Percentiles rank a stretch among this genome's conserved stretches.
phyloP scores from a whole-genome alignment of 371 early-diverging fungal species.

The Dichotomocladium elegans region DNA sequence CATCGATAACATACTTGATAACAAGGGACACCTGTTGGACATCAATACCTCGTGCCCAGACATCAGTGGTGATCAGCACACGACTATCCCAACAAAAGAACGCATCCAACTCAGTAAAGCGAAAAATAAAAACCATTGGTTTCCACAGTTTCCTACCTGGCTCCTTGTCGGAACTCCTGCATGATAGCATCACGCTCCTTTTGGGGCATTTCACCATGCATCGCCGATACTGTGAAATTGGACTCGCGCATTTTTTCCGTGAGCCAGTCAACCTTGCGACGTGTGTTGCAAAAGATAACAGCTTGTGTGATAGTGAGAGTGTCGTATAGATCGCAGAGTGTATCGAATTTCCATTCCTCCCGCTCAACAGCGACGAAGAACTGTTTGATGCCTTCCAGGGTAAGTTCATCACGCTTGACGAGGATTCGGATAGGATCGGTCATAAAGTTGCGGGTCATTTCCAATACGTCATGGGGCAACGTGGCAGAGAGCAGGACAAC shows the following conservation, averaged over 20 bases:
- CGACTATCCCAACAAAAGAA: no score
- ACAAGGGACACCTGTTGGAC: constrained; percentile 97
- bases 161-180: constrained; percentile 88
- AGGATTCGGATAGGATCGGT: constrained; percentile 96
- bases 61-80: constrained; percentile 92
- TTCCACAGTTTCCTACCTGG: constrained; percentile 36
- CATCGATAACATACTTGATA: constrained; percentile 35
- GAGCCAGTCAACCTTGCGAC: constrained; percentile 81
- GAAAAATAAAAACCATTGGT: not conserved
- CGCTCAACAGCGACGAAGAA: constrained; percentile 97
- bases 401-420: constrained; percentile 99
- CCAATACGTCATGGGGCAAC: constrained; percentile 95
- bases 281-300: constrained; percentile 99
- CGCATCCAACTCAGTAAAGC: constrained; percentile 1
- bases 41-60: constrained; percentile 98
- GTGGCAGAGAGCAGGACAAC: constrained; percentile 99
- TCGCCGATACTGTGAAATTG: constrained; percentile 96
- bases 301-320: constrained; percentile 97
- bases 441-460: constrained; percentile 97
- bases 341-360: constrained; percentile 96
- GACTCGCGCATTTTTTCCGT: constrained; percentile 91
- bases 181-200: constrained; percentile 88
- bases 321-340: constrained; percentile 95
- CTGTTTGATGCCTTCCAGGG: constrained; percentile 99
- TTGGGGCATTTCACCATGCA: constrained; percentile 99